These are phyloP conservation scores for Phragmites australis DNA, from an alignment of 176 grass and related monocot genomes.

Conservation along the genomic window DNA sequence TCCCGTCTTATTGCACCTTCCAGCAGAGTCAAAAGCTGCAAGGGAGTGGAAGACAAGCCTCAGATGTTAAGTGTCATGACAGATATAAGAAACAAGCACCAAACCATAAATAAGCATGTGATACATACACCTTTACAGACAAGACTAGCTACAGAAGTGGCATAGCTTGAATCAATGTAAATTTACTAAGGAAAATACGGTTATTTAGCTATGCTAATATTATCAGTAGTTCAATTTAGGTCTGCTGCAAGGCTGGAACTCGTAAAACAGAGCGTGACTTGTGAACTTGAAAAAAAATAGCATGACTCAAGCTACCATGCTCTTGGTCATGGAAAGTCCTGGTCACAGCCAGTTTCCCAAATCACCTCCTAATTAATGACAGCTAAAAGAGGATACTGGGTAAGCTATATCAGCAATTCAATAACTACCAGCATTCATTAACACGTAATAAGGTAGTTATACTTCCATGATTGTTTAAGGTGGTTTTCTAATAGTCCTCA, in stretches of 20 bases:
- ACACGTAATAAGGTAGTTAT: neutral
- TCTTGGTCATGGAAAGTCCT: conserved; percentile 25
- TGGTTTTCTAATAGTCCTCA: conserved; percentile 24
- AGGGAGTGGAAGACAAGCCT: conserved; percentile 24
- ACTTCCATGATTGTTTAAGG: neutral
- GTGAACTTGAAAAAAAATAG: neutral
- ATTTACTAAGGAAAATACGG: neutral
- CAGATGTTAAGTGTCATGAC: neutral
- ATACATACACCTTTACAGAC: conserved; percentile 11
- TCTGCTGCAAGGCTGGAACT: conserved; percentile 5
- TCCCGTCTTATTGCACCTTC: conserved; percentile 78
- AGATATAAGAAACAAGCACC: conserved; percentile 6
- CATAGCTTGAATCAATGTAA: conserved; percentile 18
- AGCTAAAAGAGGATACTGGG: neutral
- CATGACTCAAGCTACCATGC: conserved; percentile 29
- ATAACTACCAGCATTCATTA: conserved; percentile 8
- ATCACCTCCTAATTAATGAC: conserved; percentile 15
- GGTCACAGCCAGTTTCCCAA: conserved; percentile 5
- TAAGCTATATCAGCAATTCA: conserved; percentile 23
- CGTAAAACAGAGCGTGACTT: neutral
- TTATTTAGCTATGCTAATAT: conserved; percentile 20
- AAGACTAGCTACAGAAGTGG: neutral
- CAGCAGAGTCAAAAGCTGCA: conserved; percentile 81
- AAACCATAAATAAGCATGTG: neutral
- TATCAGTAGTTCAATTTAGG: conserved; percentile 10